Percentiles rank a stretch among this genome's conserved stretches.
Evolutionary conservation across 352 stramenopile species (phyloP).

Genomic region (Phytophthora colocasiae): DNA sequence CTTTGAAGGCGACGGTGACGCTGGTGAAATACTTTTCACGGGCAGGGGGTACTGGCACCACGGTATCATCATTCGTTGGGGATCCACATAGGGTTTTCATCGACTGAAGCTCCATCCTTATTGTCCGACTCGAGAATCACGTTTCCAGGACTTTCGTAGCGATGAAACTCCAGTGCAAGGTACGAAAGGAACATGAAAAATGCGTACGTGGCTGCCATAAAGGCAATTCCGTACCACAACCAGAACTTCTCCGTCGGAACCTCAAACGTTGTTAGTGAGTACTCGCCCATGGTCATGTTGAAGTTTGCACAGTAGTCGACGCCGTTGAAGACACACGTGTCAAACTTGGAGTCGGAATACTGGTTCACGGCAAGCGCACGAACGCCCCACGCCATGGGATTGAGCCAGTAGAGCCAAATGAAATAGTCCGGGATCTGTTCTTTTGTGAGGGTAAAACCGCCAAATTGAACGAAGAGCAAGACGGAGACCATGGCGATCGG

Average conservation of each 20-base stretch:
- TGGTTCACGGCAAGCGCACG: conserved; percentile 21
- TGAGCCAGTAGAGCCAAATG: conserved; percentile 21
- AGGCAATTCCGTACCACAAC: conserved; percentile 17
- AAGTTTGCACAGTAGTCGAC: conserved; percentile 8
- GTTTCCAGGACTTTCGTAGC: conserved; percentile 11
- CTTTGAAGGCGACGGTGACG: too few relatives aligned
- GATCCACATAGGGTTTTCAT: background rate
- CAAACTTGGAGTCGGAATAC: conserved; percentile 13
- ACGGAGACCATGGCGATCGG: conserved; percentile 17
- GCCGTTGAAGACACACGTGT: conserved; percentile 2
- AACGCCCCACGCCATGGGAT: conserved; percentile 8
- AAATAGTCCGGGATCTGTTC: conserved; percentile 22
- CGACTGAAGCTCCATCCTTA: background rate
- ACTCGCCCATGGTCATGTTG: conserved; percentile 6
- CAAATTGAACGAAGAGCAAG: conserved; percentile 18
- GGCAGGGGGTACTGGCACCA: background rate
- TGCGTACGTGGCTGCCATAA: conserved; percentile 8
- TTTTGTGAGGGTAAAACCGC: conserved; percentile 15
- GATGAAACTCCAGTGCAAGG: conserved; percentile 9
- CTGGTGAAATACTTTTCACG: background rate
- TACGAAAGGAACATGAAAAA: conserved; percentile 23
- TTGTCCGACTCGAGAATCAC: conserved; percentile 5
- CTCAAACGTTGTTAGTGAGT: conserved; percentile 9
- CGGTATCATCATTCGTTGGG: background rate
- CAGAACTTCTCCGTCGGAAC: conserved; percentile 20